Base-by-base conservation (phyloP, 2,329 filamentous ascomycete genomes). In the Aotearoamyces nothofagi region DNA sequence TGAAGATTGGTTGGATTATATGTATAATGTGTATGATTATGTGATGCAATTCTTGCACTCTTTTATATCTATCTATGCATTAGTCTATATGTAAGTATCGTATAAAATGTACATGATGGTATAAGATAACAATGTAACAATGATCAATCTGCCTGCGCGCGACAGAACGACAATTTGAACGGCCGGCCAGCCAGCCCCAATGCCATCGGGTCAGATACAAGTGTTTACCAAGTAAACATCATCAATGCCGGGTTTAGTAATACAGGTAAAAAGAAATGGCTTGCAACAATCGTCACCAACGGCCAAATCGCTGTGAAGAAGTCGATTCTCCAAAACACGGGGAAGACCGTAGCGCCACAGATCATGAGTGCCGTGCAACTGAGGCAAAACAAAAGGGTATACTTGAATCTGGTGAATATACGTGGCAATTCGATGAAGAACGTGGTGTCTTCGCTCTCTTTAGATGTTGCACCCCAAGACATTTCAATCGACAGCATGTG, bases 191-290 rank as follows among this genome's bases (percentile, higher is more conserved):
- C n/a, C n/a, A n/a, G n/a, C n/a, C n/a, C n/a, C n/a, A n/a, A n/a
- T n/a, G n/a, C n/a, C n/a, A n/a, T n/a, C n/a, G n/a, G n/a, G n/a
- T n/a, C n/a, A n/a, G n/a, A n/a, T n/a, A n/a, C n/a, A n/a, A n/a
- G n/a, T n/a, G 12, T 19, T 17, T 28, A 73, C 57, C 61, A 73
- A 24, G 62, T 68, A 43, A 73, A 70, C 45, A 62, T 58, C 69
- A 77, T 75, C 52, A 76, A 45, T 28, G 66, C 67, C 12, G 71
- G 71, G 40, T 76, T 76, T 35, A 76, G 50, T 32, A 58, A 57
- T 27, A 77, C 60, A 7, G 70, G 70, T 33, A 74, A 47, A 22
- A 67, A 47, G 43, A 73, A 67, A 44, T 75, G 68, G 20, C 55
- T 57, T 24, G 58, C 49, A 8, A 73, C 53, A 20, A 69, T 52